phyloP scores from a whole-genome alignment of 805 yeast genomes.

The Cyberlindnera euphorbiae region DNA sequence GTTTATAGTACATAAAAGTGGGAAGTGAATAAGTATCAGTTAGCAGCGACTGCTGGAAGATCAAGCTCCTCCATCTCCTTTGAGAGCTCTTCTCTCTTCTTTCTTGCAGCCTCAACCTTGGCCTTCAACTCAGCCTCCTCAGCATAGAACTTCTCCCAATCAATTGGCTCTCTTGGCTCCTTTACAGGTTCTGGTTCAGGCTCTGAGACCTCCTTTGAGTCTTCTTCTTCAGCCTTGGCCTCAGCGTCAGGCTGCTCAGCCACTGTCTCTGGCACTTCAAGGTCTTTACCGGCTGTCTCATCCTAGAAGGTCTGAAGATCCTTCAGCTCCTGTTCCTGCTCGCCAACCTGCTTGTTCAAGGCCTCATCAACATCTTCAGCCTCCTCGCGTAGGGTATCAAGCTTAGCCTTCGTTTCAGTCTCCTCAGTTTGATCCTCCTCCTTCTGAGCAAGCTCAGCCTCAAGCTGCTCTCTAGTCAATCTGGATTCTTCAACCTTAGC shows the following conservation, averaged over 20 bases:
- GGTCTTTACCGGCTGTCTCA: slow-evolving; percentile 2
- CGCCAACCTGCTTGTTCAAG: slow-evolving; percentile 11
- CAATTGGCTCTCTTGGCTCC: slow-evolving; percentile 9
- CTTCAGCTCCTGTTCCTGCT: slow-evolving; percentile 12
- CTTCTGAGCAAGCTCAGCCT: slow-evolving; percentile 10
- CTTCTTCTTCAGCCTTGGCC: slow-evolving; percentile 1
- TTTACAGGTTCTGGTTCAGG: slow-evolving; percentile 3
- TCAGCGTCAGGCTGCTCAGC: slow-evolving; percentile 4
- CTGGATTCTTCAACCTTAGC: slow-evolving; percentile 10
- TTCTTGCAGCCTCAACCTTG: slow-evolving; percentile 19
- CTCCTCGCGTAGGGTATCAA: slow-evolving; percentile 17
- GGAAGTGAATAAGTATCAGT: too few species aligned
- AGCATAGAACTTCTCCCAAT: slow-evolving; percentile 8
- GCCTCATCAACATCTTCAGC: slow-evolving; percentile 12
- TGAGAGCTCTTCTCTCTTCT: slow-evolving; percentile 17
- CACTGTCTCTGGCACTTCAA: slow-evolving; percentile 4
- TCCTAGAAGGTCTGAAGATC: slow-evolving; percentile 4
- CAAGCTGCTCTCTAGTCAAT: slow-evolving; percentile 8
- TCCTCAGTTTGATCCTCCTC: slow-evolving; percentile 12
- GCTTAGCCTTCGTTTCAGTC: slow-evolving; percentile 11
- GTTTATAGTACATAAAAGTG: too few species aligned
- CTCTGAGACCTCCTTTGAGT: too few species aligned
- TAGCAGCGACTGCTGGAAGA: not conserved
- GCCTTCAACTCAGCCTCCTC: slow-evolving; percentile 14
- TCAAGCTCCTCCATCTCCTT: slow-evolving; percentile 14